phyloP scores from a whole-genome alignment of 2,329 filamentous ascomycete species.

The Aspergillus jensenii region DNA sequence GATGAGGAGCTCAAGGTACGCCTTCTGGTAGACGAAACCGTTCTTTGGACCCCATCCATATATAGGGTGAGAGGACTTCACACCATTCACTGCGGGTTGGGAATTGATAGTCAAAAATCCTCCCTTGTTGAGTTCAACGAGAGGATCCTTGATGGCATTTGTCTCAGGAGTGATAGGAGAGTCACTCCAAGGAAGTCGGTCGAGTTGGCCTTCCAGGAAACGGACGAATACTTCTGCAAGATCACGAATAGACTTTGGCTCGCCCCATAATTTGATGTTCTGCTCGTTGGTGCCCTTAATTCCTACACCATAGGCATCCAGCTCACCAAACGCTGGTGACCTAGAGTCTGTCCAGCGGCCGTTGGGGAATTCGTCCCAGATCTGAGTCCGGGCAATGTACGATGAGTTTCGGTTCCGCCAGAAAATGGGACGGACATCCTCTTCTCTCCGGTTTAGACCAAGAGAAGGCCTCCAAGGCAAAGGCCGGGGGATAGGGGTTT shows the following conservation, averaged over 20 bases:
- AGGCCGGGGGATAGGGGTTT: conserved; percentile 80
- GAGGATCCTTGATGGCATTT: conserved; percentile 70
- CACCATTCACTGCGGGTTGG: conserved; percentile 89
- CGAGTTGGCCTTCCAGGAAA: conserved; percentile 78
- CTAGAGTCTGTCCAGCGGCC: conserved; percentile 97
- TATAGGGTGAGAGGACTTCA: conserved; percentile 79
- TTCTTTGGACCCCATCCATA: conserved; percentile 94
- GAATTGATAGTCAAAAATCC: conserved; percentile 96
- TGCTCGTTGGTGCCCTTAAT: conserved; percentile 93
- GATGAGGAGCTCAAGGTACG: conserved; percentile 89
- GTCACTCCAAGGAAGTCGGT: conserved; percentile 92
- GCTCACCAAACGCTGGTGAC: conserved; percentile 91
- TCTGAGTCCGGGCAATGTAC: conserved; percentile 91
- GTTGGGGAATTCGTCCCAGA: conserved; percentile 99
- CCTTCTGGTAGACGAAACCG: conserved; percentile 97
- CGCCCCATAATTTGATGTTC: conserved; percentile 92
- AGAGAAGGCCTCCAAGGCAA: conserved; percentile 96
- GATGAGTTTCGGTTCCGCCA: conserved; percentile 97
- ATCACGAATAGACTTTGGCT: conserved; percentile 76
- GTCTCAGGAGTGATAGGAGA: conserved; percentile 80
- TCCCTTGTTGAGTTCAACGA: conserved; percentile 79
- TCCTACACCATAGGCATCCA: conserved; percentile 91
- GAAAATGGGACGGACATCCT: conserved; percentile 97
- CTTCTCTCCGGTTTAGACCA: conserved; percentile 79
- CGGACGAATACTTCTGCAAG: conserved; percentile 79